Evolutionary conservation across 345 rosid genomes (phyloP), one percentile per base, ranked within the genome.

Genomic region (Brassica cretica): DNA sequence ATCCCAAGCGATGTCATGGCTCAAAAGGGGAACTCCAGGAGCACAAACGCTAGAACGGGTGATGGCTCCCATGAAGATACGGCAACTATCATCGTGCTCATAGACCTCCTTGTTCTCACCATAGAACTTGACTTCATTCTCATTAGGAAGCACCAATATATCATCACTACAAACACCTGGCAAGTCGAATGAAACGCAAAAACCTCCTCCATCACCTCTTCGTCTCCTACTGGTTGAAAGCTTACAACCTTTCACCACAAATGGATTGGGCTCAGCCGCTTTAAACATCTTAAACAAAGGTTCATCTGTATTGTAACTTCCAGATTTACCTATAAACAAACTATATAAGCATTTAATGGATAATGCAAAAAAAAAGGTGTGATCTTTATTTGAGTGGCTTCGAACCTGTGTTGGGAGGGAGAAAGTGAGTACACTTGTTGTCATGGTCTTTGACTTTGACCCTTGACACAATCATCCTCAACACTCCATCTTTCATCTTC

Each of bases 361-460:
- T 14, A 10, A 46, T 46, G 55, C 55, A 46, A 46, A 46, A 44
- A 44, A 44, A 41, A 39, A 44, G 53, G 14, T 46, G 16, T 46
- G 55, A 46, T 41, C 49, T 41, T 41, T 41, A 33, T 33, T 33
- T 33, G 37, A 5, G 30, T 27, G 30, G 30, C 30, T 44, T 63
- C 41, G 6, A 75, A 77, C 70, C 80, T 62, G 70, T 51, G 11
- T 46, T 70, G 12, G 75, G 70, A 77, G 80, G 71, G 0, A 77
- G 0, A 25, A 56, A 63, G 58, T 6, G 70, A 2, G 71, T 71
- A 18, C 76, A 78, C 68, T 39, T 78, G 15, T 25, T 65, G 0
- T 46, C 11, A 1, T 25, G 24, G 53, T 74, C 71, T 8, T 71
- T 78, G 32, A 72, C 76, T 56, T 65, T 72, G 59, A 53, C 59